A percentile compares a stretch with the other conserved stretches of the same genome.
Evolutionary conservation across 2,329 filamentous ascomycete genomes (phyloP).

Genomic region (Emericellopsis atlantica): DNA sequence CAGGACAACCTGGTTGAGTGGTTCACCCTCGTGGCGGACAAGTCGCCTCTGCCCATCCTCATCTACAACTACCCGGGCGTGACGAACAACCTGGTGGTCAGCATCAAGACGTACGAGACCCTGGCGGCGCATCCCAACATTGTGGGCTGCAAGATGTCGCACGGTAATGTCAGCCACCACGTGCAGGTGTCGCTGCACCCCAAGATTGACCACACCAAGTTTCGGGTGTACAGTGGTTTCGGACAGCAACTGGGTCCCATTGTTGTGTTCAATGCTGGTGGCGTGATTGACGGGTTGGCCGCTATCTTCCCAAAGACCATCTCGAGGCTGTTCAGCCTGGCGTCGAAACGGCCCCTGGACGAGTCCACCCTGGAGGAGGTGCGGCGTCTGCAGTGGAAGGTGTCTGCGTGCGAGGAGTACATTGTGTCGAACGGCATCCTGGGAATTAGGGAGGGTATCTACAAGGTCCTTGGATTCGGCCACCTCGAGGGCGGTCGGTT

Average conservation of each 20-base stretch:
- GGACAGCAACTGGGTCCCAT: constrained; percentile 55
- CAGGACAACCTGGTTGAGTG: constrained; percentile 48
- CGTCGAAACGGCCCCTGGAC: constrained; percentile 18
- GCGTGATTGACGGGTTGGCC: constrained; percentile 54
- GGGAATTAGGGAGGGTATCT: constrained; percentile 52
- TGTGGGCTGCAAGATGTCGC: constrained; percentile 57
- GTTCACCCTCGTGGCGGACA: constrained; percentile 48
- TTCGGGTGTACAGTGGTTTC: constrained; percentile 52
- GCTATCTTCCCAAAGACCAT: constrained; percentile 53
- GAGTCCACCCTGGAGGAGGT: constrained; percentile 35
- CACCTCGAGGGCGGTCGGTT: constrained; percentile 44
- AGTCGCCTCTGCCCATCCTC: constrained; percentile 45
- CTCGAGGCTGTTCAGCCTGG: constrained; percentile 40
- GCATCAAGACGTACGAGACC: constrained; percentile 41
- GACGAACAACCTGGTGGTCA: constrained; percentile 48
- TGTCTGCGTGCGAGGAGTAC: constrained; percentile 49
- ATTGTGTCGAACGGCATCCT: constrained; percentile 48
- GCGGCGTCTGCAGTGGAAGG: constrained; percentile 44
- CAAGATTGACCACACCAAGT: constrained; percentile 45
- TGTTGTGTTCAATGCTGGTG: constrained; percentile 48
- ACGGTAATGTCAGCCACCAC: constrained; percentile 52
- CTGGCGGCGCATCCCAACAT: constrained; percentile 52
- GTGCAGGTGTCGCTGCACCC: constrained; percentile 49
- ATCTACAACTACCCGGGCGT: constrained; percentile 52
- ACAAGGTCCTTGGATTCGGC: constrained; percentile 42